phyloP scores from a whole-genome alignment of 2,329 filamentous ascomycete species.

The Pyricularia sp. region DNA sequence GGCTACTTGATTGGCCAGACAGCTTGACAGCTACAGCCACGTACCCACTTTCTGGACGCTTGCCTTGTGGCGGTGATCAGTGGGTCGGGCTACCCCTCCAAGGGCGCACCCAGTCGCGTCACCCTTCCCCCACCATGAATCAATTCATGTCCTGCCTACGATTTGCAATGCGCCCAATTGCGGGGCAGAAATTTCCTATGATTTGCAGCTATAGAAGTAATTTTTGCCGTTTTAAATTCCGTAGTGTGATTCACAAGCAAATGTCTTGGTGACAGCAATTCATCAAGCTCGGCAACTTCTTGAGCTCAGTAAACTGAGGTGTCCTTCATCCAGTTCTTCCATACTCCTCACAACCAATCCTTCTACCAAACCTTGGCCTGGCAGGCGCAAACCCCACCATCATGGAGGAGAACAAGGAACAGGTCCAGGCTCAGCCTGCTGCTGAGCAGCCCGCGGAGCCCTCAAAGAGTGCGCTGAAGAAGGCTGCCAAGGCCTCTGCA shows the following conservation, averaged over 20 bases:
- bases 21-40: background rate
- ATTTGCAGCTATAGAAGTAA: background rate
- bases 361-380: background rate
- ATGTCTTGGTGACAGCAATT: background rate
- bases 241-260: background rate
- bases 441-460: conserved; percentile 19
- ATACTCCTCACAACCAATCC: background rate
- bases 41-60: background rate
- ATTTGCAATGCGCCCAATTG: conserved; percentile 4
- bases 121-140: background rate
- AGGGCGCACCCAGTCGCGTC: background rate
- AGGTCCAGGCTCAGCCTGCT: background rate
- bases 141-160: background rate
- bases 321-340: background rate
- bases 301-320: background rate
- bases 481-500: conserved; percentile 51
- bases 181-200: conserved; percentile 6
- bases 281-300: background rate
- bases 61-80: background rate
- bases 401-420: conserved; percentile 3
- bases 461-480: conserved; percentile 53
- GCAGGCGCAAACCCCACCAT: background rate
- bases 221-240: background rate
- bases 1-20: background rate
- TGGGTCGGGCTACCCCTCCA: conserved; percentile 1